Conservation (phyloP, 345 rosid genomes). For the Gossypium arboreum region DNA sequence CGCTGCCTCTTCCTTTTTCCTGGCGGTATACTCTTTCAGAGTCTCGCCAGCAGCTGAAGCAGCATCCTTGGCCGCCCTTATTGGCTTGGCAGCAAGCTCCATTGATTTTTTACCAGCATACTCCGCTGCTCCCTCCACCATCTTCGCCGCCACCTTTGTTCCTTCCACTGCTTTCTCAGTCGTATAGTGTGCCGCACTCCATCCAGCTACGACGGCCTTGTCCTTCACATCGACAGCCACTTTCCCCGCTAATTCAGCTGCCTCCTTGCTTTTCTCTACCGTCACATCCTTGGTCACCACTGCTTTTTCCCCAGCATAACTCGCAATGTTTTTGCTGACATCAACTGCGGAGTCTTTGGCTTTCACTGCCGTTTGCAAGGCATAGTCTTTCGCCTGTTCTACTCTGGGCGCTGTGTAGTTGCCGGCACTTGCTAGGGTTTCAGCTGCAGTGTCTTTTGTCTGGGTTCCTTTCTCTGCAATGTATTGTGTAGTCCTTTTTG, state of each 20-base stretch:
- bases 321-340: constrained; percentile 24
- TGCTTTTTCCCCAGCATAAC: constrained; percentile 28
- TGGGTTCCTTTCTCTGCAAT: constrained; percentile 34
- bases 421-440: constrained; percentile 20
- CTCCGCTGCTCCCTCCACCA: constrained; percentile 31
- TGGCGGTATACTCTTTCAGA: constrained; percentile 55
- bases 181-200: constrained; percentile 68
- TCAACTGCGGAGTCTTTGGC: constrained; percentile 13
- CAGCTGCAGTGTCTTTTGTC: constrained; percentile 24
- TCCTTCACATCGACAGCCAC: constrained; percentile 47
- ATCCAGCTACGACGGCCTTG: constrained; percentile 51
- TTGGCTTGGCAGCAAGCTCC: constrained; percentile 58
- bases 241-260: constrained; percentile 42
- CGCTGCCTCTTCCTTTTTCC: constrained; percentile 68
- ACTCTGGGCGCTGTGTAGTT: constrained; percentile 19
- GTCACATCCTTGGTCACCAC: constrained; percentile 38
- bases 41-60: constrained; percentile 51
- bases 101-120: constrained; percentile 54
- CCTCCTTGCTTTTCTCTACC: constrained; percentile 52
- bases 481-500: constrained; percentile 25
- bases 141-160: constrained; percentile 46
- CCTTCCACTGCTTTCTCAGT: constrained; percentile 58
- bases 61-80: constrained; percentile 53
- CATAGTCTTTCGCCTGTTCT: constrained; percentile 31
- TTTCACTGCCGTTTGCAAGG: neutral